phyloP scores from a whole-genome alignment of 1,284 basidiomycete species.

The Tylopilus sp. region DNA sequence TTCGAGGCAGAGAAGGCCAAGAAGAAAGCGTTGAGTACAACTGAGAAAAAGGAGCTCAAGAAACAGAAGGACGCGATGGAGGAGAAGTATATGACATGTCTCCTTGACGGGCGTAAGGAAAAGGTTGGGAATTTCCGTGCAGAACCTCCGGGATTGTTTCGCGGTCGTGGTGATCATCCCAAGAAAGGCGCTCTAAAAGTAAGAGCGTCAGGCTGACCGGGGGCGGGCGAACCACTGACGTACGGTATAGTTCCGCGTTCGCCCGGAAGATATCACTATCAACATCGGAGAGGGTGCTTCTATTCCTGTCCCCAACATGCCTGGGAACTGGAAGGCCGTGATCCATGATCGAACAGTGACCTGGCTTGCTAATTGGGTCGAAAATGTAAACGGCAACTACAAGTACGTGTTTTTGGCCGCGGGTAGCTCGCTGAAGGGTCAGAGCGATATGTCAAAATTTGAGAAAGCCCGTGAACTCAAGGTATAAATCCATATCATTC shows the following conservation, averaged over 20 bases:
- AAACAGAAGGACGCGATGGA: slow-evolving; percentile 82
- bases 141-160: slow-evolving; percentile 96
- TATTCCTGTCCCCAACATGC: slow-evolving; percentile 81
- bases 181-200: slow-evolving; percentile 97
- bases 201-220: slow-evolving; percentile 15
- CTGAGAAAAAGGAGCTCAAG: slow-evolving; percentile 89
- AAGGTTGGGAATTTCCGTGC: slow-evolving; percentile 98
- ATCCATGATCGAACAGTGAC: slow-evolving; percentile 93
- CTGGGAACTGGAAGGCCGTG: slow-evolving; percentile 83
- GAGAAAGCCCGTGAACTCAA: slow-evolving; percentile 95
- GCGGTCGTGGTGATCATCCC: slow-evolving; percentile 97
- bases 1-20: slow-evolving; percentile 90
- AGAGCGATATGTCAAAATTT: slow-evolving; percentile 94
- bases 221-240: slow-evolving; percentile 8
- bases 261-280: slow-evolving; percentile 90
- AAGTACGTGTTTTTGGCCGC: slow-evolving; percentile 97
- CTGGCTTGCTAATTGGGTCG: slow-evolving; percentile 97
- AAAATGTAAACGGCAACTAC: slow-evolving; percentile 88
- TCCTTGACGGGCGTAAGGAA: slow-evolving; percentile 94
- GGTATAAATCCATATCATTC: slow-evolving; percentile 40
- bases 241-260: slow-evolving; percentile 66
- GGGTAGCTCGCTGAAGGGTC: slow-evolving; percentile 91
- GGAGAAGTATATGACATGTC: slow-evolving; percentile 79
- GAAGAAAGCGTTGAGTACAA: slow-evolving; percentile 83
- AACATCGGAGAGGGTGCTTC: slow-evolving; percentile 81